Conservation (phyloP, 2,329 filamentous ascomycete genomes). For the Claviceps fusiformis region DNA sequence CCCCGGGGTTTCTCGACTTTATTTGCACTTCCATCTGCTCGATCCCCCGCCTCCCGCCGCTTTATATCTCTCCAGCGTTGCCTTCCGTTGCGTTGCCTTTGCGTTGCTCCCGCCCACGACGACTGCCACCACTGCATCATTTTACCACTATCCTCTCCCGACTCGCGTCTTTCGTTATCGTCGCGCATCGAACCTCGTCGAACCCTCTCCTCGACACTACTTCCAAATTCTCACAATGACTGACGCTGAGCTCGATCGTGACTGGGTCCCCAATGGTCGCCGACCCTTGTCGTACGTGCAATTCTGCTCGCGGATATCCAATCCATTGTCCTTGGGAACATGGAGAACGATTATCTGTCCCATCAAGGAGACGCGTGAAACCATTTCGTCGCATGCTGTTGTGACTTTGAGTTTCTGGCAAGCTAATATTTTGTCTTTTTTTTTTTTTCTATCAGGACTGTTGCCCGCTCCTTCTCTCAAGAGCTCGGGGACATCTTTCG, state of each 20-base stretch:
- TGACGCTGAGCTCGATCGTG: constrained; percentile 58
- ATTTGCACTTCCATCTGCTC: background rate
- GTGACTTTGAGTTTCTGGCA: background rate
- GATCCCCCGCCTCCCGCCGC: background rate
- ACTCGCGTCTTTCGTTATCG: background rate
- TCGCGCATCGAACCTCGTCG: background rate
- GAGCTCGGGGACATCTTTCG: constrained; percentile 84
- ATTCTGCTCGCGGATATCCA: background rate
- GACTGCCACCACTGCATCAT: background rate
- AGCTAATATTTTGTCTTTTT: background rate
- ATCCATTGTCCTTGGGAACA: background rate
- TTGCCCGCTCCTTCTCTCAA: constrained; percentile 75
- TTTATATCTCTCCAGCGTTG: background rate
- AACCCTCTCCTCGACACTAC: constrained; percentile 1
- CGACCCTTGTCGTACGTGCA: constrained; percentile 70
- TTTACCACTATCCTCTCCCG: background rate
- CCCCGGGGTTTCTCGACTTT: background rate
- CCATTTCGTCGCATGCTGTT: background rate
- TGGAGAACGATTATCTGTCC: background rate
- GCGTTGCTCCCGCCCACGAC: background rate
- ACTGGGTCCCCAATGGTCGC: constrained; percentile 66
- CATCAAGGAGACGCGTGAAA: background rate
- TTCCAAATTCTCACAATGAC: constrained; percentile 24
- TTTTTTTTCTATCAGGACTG: constrained; percentile 44
- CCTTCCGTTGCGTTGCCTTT: background rate